Base-by-base conservation (phyloP, 371 early-diverging fungal species). In the Batrachochytrium dendrobatidis region DNA sequence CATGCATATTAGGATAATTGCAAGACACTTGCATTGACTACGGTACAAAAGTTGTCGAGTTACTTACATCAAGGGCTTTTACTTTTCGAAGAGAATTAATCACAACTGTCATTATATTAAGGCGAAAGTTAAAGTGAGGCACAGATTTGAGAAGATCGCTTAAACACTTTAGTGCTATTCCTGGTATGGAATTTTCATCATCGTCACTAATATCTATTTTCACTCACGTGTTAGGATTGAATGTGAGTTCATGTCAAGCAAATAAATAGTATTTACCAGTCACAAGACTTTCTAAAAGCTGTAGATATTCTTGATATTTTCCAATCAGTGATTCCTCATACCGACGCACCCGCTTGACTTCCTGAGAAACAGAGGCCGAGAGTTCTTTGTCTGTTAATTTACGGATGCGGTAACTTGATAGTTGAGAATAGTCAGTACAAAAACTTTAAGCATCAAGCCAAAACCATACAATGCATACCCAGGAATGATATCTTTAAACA, bases 401-500 rank as follows among this genome's bases (percentile, higher is more conserved):
- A 34, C 96, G 89, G 60, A 95, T 94, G 54, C 91, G 85, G 74
- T 95, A 95, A 12, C 81, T 73, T 24, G 33, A 43, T 48, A 2
- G 3, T 48, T 60, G 20, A 45, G 6, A 4, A 53, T 45, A 49
- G 20, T 20, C 10, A 8, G 15, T 12, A n/a, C 24, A 20, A 22
- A 8, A 12, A 12, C n/a, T 6, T 49, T 28, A 25, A 25, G n/a
- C 39, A 39, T 39, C 39, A 12, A 39, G 39, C 39, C 15, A 12
- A 39, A 39, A 39, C 39, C 39, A n/a, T 39, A 8, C 24, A 44
- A 15, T 31, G 43, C 34, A 39, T 44, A 77, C 74, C 90, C 94
- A 0, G 96, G 96, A 43, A 94, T 80, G 65, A 96, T 90, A 70
- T 96, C 96, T 60, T 87, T 83, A 75, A 86, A 94, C 0, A 96